These are phyloP conservation scores for Annona squamosa DNA, from an alignment of 164 flowering plant species.

Conservation along the genomic window DNA sequence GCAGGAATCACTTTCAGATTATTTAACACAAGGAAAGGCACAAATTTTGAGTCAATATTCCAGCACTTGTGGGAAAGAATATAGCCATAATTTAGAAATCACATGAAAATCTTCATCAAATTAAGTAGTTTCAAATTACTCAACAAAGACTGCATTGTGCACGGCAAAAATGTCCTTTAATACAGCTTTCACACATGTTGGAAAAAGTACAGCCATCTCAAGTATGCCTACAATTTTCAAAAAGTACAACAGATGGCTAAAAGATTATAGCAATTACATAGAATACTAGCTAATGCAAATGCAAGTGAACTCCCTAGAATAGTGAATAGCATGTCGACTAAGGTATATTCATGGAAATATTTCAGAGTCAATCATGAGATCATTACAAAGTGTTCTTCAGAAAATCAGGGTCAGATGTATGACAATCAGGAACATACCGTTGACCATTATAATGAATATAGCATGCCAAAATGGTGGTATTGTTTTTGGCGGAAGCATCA, in stretches of 20 bases:
- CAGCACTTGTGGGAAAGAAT: too few species aligned
- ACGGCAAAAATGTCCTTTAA: too few species aligned
- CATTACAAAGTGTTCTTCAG: background rate
- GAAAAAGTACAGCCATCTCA: too few species aligned
- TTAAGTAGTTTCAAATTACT: too few species aligned
- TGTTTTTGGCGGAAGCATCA: constrained; percentile 90
- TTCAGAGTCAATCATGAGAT: background rate
- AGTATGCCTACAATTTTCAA: too few species aligned
- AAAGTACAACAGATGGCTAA: background rate
- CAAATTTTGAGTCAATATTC: too few species aligned
- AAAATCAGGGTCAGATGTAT: constrained; percentile 5
- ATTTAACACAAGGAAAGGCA: background rate
- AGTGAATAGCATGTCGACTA: background rate
- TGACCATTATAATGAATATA: constrained; percentile 90
- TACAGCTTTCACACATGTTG: too few species aligned
- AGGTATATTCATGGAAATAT: background rate
- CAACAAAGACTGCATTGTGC: too few species aligned
- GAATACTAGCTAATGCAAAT: background rate
- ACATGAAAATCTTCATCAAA: too few species aligned
- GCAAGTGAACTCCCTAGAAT: background rate
- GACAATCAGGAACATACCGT: constrained; percentile 37
- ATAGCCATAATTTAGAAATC: too few species aligned
- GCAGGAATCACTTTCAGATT: background rate
- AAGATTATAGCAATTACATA: too few species aligned
- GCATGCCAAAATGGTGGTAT: constrained; percentile 99